Evolutionary conservation across 805 yeast genomes (phyloP).

Genomic region (Wickerhamomyces mucosus): DNA sequence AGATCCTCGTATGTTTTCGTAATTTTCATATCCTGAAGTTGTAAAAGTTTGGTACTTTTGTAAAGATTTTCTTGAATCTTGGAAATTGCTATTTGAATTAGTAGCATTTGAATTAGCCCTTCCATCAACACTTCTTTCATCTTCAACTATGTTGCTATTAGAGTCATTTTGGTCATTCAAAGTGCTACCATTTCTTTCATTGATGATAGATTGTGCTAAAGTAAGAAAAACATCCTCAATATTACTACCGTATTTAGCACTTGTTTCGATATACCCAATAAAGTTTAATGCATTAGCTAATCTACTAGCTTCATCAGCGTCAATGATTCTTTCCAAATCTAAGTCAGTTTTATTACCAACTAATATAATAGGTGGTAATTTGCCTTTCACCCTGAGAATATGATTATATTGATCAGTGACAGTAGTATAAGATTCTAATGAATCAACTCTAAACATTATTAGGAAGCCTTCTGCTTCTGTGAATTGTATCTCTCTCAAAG

Average conservation of each 20-base stretch:
- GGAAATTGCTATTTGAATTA: too few species aligned
- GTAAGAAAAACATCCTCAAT: conserved; percentile 12
- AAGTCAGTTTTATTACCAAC: conserved; percentile 13
- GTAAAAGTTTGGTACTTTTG: too few species aligned
- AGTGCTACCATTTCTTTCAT: not conserved
- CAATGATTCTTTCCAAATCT: conserved; percentile 7
- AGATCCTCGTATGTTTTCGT: too few species aligned
- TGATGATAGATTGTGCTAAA: conserved; percentile 3
- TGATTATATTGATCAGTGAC: conserved; percentile 11
- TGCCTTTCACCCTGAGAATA: conserved; percentile 9
- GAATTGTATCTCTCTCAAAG: conserved; percentile 41
- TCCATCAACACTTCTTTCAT: too few species aligned
- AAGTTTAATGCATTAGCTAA: conserved; percentile 11
- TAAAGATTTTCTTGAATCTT: too few species aligned
- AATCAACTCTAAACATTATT: conserved; percentile 10
- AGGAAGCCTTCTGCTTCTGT: conserved; percentile 16
- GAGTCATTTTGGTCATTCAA: too few species aligned
- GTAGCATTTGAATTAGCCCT: too few species aligned
- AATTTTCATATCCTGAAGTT: too few species aligned
- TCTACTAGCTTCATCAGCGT: conserved; percentile 8
- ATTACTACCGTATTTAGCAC: conserved; percentile 11
- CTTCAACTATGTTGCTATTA: too few species aligned
- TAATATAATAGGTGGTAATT: conserved; percentile 13
- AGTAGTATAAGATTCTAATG: conserved; percentile 7
- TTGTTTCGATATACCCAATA: conserved; percentile 9